Evolutionary conservation across 805 yeast genomes (phyloP), one percentile per base, ranked within the genome.

Genomic region (Ogataea allantospora): DNA sequence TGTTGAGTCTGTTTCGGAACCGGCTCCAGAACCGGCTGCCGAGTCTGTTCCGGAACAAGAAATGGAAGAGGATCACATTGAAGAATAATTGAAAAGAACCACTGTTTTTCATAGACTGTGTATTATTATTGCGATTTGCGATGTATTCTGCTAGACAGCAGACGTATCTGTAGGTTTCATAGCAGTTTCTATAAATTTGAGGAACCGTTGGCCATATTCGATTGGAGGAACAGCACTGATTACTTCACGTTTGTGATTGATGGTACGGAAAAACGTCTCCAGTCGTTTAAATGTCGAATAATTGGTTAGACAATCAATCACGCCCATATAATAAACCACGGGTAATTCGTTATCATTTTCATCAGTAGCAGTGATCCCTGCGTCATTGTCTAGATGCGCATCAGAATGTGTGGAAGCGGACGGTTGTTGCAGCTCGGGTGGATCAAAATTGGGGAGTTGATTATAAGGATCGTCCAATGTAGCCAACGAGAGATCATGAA

Each of bases 251-350:
- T 79, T 73, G 54, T 87, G 85, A 24, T 75, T 74, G 17, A 93
- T 51, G 11, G 85, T 72, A 58, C 95, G 75, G 80, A 88, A 83
- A 46, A 86, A 76, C 0, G 98, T 91, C 57, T 93, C 99, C 30
- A 88, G 59, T 46, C 75, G 73, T 58, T 93, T 93, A 48, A 78
- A 65, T 15, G 81, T 61, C 0, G 85, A 78, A 52, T 87, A 87
- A 46, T 78, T 77, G 0, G 99, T 93, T 49, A 93, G 68, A 62
- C 96, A 91, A 57, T 93, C 99, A 47, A 93, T 93, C 25, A 93
- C 82, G 7, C 99, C 99, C 51, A 93, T 66, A 54, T 89, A 93
- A 63, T 93, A 93, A 6, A 91, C 75, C 38, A 82, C 75, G 20
- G 77, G 70, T 23, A 76, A 54, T 16, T 87, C 85, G 31, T 76